Conservation (phyloP, 2,329 filamentous ascomycete species). For the Talaromyces sp. region DNA sequence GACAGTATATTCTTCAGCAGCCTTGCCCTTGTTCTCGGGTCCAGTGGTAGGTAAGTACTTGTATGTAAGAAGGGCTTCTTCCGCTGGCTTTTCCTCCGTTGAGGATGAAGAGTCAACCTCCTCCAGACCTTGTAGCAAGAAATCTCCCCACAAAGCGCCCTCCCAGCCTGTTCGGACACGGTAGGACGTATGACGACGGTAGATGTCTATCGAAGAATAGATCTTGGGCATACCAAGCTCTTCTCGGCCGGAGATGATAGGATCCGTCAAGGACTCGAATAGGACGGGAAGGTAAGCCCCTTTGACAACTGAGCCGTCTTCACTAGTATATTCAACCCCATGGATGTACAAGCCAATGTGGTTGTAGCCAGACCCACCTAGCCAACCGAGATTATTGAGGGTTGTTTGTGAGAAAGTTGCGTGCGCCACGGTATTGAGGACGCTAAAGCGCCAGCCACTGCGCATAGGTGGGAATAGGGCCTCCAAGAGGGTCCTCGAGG, state of each 20-base stretch:
- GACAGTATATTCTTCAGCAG: constrained; percentile 54
- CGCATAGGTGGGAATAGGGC: constrained; percentile 46
- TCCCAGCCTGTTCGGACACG: constrained; percentile 44
- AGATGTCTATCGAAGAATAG: constrained; percentile 51
- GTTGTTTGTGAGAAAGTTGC: constrained; percentile 41
- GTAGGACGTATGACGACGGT: constrained; percentile 36
- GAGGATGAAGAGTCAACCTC: constrained; percentile 20
- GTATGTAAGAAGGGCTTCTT: constrained; percentile 48
- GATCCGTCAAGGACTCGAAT: constrained; percentile 58
- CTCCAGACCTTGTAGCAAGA: constrained; percentile 37
- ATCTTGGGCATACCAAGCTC: constrained; percentile 63
- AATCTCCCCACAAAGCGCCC: constrained; percentile 41
- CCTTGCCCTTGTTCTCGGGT: constrained; percentile 44
- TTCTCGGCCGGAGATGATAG: constrained; percentile 58
- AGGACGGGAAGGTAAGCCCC: constrained; percentile 58
- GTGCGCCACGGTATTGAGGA: constrained; percentile 44
- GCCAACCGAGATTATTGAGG: constrained; percentile 56
- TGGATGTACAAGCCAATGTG: constrained; percentile 61
- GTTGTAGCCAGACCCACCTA: constrained; percentile 58
- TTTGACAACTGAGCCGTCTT: constrained; percentile 45
- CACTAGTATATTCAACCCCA: constrained; percentile 55
- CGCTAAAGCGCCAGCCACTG: constrained; percentile 41
- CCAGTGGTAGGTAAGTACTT: constrained; percentile 58
- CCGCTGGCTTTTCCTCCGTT: constrained; percentile 34
- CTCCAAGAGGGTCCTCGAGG: constrained; percentile 49